A percentile compares a stretch with the other conserved stretches of the same genome.
These are phyloP conservation scores for Moesziomyces globuligerus DNA, from an alignment of 1,284 basidiomycete species.

Conservation along the genomic window DNA sequence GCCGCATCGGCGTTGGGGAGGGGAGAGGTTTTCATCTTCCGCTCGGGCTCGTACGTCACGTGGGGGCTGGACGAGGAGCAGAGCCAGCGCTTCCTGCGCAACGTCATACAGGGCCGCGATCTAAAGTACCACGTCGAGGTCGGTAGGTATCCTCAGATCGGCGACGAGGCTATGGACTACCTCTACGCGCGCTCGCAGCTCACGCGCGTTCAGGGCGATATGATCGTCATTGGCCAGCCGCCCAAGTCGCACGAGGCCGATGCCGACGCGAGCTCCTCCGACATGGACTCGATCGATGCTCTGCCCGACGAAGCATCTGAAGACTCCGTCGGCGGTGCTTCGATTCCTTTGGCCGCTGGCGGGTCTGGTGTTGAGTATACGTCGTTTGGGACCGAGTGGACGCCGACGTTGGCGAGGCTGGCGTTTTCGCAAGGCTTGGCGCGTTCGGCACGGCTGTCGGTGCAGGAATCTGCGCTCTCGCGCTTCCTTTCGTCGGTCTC, in stretches of 20 bases:
- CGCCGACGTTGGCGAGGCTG: constrained; percentile 54
- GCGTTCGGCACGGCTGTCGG: constrained; percentile 62
- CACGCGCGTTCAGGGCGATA: constrained; percentile 62
- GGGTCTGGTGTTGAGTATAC: too few species aligned
- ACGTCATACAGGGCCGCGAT: constrained; percentile 50
- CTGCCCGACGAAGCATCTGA: background rate
- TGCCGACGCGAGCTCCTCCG: background rate
- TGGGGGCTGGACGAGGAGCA: constrained; percentile 62
- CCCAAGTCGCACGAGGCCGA: constrained; percentile 40
- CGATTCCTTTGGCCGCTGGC: too few species aligned
- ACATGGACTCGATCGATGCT: background rate
- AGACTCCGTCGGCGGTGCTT: background rate
- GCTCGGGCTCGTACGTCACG: constrained; percentile 62
- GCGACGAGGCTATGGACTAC: constrained; percentile 66
- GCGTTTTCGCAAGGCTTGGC: constrained; percentile 65
- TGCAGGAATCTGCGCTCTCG: constrained; percentile 57
- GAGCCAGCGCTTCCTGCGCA: constrained; percentile 48
- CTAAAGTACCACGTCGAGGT: constrained; percentile 45
- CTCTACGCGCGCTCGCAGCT: constrained; percentile 50
- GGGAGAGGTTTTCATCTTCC: constrained; percentile 64
- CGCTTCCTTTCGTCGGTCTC: constrained; percentile 51
- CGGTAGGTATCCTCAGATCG: constrained; percentile 48
- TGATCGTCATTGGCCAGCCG: constrained; percentile 62
- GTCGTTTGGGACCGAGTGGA: constrained; percentile 50
- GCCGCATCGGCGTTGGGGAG: constrained; percentile 1